Percentiles rank a stretch among this genome's conserved stretches.
Evolutionary conservation across 2,329 filamentous ascomycete species (phyloP).

Genomic region (Aquanectria penicillioides): DNA sequence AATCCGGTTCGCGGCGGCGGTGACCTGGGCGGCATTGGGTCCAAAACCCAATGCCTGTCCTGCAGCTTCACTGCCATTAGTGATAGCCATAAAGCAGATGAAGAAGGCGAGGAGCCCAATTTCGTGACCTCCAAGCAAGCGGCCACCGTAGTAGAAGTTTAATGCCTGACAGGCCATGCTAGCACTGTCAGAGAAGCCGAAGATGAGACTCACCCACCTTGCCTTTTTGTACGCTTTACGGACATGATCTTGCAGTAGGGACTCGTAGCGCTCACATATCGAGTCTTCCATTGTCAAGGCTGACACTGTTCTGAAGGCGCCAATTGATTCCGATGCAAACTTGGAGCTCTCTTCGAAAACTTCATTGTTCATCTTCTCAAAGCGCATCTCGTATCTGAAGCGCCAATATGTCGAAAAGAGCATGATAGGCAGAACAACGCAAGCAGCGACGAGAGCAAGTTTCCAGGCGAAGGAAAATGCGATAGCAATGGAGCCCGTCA

Average conservation of each 20-base stretch:
- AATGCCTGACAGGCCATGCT: slow-evolving; percentile 71
- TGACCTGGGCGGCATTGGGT: slow-evolving; percentile 70
- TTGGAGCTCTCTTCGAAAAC: slow-evolving; percentile 78
- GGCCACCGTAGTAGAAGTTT: slow-evolving; percentile 74
- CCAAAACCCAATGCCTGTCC: slow-evolving; percentile 75
- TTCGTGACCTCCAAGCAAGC: slow-evolving; percentile 63
- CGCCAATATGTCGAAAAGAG: slow-evolving; percentile 61
- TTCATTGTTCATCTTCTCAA: slow-evolving; percentile 73
- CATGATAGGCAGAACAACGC: slow-evolving; percentile 65
- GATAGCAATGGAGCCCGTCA: slow-evolving; percentile 72
- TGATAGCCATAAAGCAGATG: slow-evolving; percentile 71
- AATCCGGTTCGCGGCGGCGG: slow-evolving; percentile 69
- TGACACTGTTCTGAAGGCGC: slow-evolving; percentile 77
- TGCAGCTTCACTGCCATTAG: slow-evolving; percentile 74
- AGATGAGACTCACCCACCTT: slow-evolving; percentile 70
- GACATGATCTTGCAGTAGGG: slow-evolving; percentile 68
- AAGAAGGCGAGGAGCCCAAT: slow-evolving; percentile 59
- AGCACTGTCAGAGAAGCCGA: slow-evolving; percentile 75
- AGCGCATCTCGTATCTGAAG: slow-evolving; percentile 69
- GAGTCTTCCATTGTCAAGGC: slow-evolving; percentile 75
- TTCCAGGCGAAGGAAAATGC: slow-evolving; percentile 82
- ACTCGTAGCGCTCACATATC: slow-evolving; percentile 70
- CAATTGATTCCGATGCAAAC: slow-evolving; percentile 79
- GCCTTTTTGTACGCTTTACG: slow-evolving; percentile 68
- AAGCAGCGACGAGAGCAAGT: slow-evolving; percentile 73